These are phyloP conservation scores for Dendrobium nobile DNA, from an alignment of 106 monocot genomes.

Conservation along the genomic window DNA sequence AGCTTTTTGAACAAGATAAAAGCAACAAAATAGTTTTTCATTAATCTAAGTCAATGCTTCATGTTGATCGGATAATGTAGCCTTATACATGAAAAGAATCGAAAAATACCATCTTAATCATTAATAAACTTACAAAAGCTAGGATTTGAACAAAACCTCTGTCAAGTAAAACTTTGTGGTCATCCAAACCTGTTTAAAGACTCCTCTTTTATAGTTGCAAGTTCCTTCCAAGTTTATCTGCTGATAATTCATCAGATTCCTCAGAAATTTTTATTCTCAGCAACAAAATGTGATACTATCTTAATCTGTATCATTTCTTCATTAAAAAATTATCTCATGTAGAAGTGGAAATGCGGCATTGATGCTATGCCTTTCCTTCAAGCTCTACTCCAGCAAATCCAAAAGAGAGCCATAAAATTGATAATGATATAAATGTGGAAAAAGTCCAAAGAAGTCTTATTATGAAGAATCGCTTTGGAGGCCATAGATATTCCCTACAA, in stretches of 20 bases:
- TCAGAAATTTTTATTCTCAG: neutral
- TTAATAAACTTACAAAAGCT: neutral
- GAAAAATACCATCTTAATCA: neutral
- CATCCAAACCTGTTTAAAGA: neutral
- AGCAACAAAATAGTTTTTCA: neutral
- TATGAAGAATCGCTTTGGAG: constrained; percentile 30
- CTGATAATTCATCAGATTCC: neutral
- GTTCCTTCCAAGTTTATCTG: neutral
- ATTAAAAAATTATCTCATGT: neutral
- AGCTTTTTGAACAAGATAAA: neutral
- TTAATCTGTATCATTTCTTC: neutral
- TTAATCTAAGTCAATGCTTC: neutral
- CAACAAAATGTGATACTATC: neutral
- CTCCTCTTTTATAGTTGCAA: too few relatives aligned
- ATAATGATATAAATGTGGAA: neutral
- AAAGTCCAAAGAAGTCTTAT: neutral
- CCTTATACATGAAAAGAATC: neutral
- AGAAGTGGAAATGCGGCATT: neutral
- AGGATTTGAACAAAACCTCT: neutral
- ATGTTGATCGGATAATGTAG: neutral
- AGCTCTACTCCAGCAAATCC: neutral
- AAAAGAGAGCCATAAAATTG: neutral
- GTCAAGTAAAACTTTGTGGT: neutral
- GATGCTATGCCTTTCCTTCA: neutral
- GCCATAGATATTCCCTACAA: constrained; percentile 61